Conservation (phyloP, 176 grass and related monocot species). For the Aegilops speltoides region DNA sequence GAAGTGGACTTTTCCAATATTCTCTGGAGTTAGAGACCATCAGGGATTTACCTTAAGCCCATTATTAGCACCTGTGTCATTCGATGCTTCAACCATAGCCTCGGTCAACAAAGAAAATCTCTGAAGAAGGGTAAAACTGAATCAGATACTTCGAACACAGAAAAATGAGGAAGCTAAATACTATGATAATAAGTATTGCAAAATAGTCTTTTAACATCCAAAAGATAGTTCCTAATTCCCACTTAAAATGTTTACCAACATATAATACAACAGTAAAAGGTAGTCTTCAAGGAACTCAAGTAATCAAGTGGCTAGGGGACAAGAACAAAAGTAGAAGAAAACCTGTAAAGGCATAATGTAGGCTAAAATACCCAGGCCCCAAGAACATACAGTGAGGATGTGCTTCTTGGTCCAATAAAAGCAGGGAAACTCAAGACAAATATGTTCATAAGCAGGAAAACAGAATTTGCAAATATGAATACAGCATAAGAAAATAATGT, state of each 20-base stretch:
- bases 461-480: not conserved
- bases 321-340: not conserved
- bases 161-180: conserved; percentile 24
- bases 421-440: not conserved
- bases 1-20: not conserved
- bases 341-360: not conserved
- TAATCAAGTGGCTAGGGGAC: not conserved
- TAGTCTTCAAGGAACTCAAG: not conserved
- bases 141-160: conserved; percentile 21
- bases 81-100: conserved; percentile 50
- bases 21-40: conserved; percentile 25
- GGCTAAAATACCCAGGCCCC: not conserved
- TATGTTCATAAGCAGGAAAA: not conserved
- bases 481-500: conserved; percentile 6
- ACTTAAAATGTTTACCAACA: not conserved
- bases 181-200: not conserved
- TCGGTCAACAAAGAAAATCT: conserved; percentile 62
- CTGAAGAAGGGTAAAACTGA: conserved; percentile 47
- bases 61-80: conserved; percentile 25
- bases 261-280: not conserved
- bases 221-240: not conserved
- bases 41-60: conserved; percentile 58
- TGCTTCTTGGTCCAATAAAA: not conserved
- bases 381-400: not conserved
- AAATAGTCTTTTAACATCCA: conserved; percentile 6